These are phyloP conservation scores for Cordyceps fumosorosea DNA, from an alignment of 2,329 filamentous ascomycete genomes.

Conservation along the genomic window DNA sequence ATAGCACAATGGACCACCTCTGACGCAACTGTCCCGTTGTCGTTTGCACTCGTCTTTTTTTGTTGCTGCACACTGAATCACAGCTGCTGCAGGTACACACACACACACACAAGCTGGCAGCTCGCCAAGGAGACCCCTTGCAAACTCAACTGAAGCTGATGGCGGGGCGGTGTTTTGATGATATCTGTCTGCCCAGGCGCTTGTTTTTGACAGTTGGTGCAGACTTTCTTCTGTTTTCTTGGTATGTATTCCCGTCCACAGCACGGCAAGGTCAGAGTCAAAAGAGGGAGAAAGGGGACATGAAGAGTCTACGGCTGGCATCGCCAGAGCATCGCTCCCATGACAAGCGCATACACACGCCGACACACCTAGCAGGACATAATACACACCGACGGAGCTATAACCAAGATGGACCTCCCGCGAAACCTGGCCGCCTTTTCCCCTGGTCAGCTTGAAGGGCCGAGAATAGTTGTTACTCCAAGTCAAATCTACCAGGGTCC, in stretches of 20 bases:
- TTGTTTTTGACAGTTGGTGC: not conserved
- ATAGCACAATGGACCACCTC: not conserved
- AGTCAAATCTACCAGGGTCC: not conserved
- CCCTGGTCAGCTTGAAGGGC: not conserved
- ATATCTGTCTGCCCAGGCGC: no score
- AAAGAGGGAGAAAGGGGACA: not conserved
- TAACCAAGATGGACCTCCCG: slow-evolving; percentile 8
- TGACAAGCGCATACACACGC: not conserved
- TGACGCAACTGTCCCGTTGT: not conserved
- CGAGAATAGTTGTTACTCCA: not conserved
- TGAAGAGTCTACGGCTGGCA: not conserved
- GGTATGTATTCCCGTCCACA: no score
- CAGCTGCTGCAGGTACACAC: not conserved
- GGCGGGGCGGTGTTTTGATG: not conserved
- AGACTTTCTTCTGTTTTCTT: not conserved
- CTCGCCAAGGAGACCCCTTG: not conserved
- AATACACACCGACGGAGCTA: not conserved
- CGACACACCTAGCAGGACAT: not conserved
- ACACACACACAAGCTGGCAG: not conserved
- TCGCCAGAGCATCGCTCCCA: not conserved
- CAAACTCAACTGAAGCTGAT: not conserved
- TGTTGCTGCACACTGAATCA: not conserved
- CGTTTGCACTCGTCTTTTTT: not conserved
- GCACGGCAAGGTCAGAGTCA: not conserved
- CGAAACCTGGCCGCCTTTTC: not conserved